Evolutionary conservation across 1,139 yeast species (phyloP).

Genomic region (Geotrichum europaeum): DNA sequence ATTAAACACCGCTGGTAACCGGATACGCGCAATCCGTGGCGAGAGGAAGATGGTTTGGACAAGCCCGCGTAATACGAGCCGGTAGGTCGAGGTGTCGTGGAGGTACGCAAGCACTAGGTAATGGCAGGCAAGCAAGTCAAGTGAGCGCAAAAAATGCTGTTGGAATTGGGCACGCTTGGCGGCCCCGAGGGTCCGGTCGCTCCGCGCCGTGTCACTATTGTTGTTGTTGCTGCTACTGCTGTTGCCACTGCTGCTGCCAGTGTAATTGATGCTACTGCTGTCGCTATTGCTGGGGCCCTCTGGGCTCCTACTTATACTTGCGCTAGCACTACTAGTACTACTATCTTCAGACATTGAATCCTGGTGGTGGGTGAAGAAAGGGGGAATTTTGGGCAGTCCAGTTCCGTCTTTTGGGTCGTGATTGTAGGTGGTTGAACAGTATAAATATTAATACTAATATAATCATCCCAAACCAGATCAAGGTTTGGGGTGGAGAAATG

Average conservation of each 20-base stretch:
- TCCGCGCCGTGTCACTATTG: neutral
- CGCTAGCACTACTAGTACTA: conserved; percentile 1
- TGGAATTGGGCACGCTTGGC: conserved; percentile 19
- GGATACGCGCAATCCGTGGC: conserved; percentile 22
- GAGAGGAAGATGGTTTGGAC: conserved; percentile 26
- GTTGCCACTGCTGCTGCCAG: neutral
- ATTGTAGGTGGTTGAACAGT: too few relatives aligned
- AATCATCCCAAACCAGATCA: too few relatives aligned
- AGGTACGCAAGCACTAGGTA: conserved; percentile 15
- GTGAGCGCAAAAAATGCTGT: conserved; percentile 23
- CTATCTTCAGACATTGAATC: neutral
- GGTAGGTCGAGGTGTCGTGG: conserved; percentile 19
- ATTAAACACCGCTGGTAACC: conserved; percentile 21
- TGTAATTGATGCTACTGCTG: neutral
- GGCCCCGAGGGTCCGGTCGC: neutral
- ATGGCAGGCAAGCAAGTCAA: conserved; percentile 22
- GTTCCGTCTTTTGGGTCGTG: too few relatives aligned
- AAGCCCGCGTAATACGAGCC: conserved; percentile 25
- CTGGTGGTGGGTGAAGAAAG: too few relatives aligned
- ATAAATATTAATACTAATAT: too few relatives aligned
- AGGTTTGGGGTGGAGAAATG: too few relatives aligned
- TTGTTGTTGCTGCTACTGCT: neutral
- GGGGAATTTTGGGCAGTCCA: too few relatives aligned
- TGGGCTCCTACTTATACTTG: neutral
- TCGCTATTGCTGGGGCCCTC: neutral